phyloP scores from a whole-genome alignment of 129 eudicot species.

The Tanacetum coccineum region DNA sequence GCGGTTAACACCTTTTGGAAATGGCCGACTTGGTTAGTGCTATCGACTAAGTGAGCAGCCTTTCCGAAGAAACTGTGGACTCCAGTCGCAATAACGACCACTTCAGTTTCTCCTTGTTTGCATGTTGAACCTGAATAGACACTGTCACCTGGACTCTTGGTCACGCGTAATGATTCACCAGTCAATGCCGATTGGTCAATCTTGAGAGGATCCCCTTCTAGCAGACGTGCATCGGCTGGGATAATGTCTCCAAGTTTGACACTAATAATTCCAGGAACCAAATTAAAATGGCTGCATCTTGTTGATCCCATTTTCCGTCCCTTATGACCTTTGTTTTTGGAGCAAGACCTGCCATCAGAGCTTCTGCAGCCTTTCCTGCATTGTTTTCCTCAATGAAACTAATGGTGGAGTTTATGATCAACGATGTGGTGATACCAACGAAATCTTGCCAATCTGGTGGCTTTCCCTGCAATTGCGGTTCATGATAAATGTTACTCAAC shows the following conservation, averaged over 20 bases:
- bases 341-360: constrained; percentile 93
- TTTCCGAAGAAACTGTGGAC: constrained; percentile 86
- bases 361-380: constrained; percentile 91
- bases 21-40: constrained; percentile 88
- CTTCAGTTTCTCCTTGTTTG: constrained; percentile 96
- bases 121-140: too few species aligned
- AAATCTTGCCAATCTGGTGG: too few species aligned
- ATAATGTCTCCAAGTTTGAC: constrained; percentile 80
- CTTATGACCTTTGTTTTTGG: constrained; percentile 87
- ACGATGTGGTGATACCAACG: too few species aligned
- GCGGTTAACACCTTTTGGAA: too few species aligned
- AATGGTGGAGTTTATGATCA: too few species aligned
- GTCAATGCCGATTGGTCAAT: too few species aligned
- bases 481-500: too few species aligned
- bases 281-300: too few species aligned
- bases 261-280: too few species aligned
- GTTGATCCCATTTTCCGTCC: constrained; percentile 70
- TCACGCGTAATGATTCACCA: too few species aligned
- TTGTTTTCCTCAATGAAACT: constrained; percentile 88
- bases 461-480: too few species aligned
- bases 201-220: constrained; percentile 83
- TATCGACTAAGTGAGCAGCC: constrained; percentile 93
- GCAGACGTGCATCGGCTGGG: constrained; percentile 89
- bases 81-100: constrained; percentile 87
- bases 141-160: too few species aligned